Evolutionary conservation across 2,329 filamentous ascomycete species (phyloP), one percentile per base, ranked within the genome.

Genomic region (Septoria petroselini): DNA sequence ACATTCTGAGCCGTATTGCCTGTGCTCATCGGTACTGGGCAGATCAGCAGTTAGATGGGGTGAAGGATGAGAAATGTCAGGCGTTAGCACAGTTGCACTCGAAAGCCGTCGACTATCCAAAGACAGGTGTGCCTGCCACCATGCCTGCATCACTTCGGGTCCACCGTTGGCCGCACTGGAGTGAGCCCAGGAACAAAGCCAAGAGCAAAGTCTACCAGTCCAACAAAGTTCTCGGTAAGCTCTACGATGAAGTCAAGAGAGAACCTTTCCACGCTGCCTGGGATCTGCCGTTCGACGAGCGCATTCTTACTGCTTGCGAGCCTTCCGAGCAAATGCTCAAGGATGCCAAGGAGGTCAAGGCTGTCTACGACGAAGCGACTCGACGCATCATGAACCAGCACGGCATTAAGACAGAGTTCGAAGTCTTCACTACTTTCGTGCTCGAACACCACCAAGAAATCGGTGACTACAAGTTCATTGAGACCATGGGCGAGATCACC

Each of bases 31-130:
- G 95, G 14, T 91, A 84, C 1, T 81, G 80, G 61, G 84, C 89
- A 0, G 93, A 98, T 35, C 15, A 30, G 14, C 23, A 43, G 63
- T 67, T 69, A 0, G 64, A 75, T 1, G 88, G 90, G 0, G 83
- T 91, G 1, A 84, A 82, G 58, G 76, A 84, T 55, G 59, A 73
- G 0, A 82, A 78, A 50, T 97, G 91, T 60, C 70, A 93, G 0
- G 73, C 82, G 42, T 75, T 97, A 3, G 90, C 91, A 2, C 73
- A 78, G 7, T 72, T 97, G 2, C 93, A 98, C 66, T 97, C 93
- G 0, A 82, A 84, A 59, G 91, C 93, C 0, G 93, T 98, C 1
- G 93, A 98, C 67, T 98, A 93, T 65, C 84, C 88, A 37, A 98
- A 98, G 71, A 91, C 88, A 1, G 93, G 93, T 0, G 77, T 85